Percentiles rank a stretch among this genome's conserved stretches.
phyloP scores from a whole-genome alignment of 202 grass and related monocot species.

The Carex sylvatica region DNA sequence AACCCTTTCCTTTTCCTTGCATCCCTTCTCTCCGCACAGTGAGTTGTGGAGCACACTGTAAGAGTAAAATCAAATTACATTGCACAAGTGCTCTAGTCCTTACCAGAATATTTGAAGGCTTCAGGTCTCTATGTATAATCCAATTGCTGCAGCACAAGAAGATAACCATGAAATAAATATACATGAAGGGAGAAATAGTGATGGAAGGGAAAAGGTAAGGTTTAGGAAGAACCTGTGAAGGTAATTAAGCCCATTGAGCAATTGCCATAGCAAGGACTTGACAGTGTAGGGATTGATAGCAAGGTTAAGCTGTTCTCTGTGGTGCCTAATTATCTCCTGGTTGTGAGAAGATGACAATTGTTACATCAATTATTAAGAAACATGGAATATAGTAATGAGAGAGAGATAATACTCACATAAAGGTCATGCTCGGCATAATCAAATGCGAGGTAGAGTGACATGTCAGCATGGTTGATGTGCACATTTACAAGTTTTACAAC shows the following conservation, averaged over 20 bases:
- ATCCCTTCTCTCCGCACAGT: too few species aligned
- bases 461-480: slow-evolving; percentile 96
- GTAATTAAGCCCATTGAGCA: slow-evolving; percentile 98
- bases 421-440: slow-evolving; percentile 97
- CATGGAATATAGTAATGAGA: not conserved
- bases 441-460: slow-evolving; percentile 97
- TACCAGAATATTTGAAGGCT: slow-evolving; percentile 99
- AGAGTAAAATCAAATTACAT: slow-evolving; percentile 13
- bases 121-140: slow-evolving; percentile 98
- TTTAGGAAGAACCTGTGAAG: slow-evolving; percentile 66
- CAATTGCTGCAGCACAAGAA: slow-evolving; percentile 69
- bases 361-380: slow-evolving; percentile 1
- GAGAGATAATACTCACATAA: slow-evolving; percentile 51
- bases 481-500: slow-evolving; percentile 97
- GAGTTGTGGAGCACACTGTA: not conserved
- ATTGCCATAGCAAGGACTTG: slow-evolving; percentile 96
- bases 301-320: slow-evolving; percentile 87
- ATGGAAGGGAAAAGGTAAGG: not conserved
- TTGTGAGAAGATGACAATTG: not conserved
- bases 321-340: slow-evolving; percentile 96
- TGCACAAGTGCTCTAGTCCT: not conserved
- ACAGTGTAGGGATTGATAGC: slow-evolving; percentile 72
- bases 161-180: not conserved
- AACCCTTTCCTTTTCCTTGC: too few species aligned
- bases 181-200: not conserved